A percentile compares a stretch with the other conserved stretches of the same genome.
Conservation (phyloP, 208 protist genomes). For the Vickermania spadyakhi region DNA sequence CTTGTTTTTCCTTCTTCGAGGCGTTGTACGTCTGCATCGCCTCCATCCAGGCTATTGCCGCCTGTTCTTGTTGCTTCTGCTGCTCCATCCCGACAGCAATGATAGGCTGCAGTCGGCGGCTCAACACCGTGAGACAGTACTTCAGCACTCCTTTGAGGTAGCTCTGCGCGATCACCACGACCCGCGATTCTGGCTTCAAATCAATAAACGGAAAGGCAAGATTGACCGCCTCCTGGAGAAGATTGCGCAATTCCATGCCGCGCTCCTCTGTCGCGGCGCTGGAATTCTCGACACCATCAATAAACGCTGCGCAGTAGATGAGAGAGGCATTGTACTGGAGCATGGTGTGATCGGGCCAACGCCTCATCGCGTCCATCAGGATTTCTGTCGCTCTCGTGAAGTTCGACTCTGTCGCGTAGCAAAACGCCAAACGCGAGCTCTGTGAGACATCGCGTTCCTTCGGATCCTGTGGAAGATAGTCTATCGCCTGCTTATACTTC, state of each 20-base stretch:
- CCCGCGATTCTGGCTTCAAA: conserved; percentile 8
- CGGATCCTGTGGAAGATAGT: conserved; percentile 42
- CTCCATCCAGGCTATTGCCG: conserved; percentile 31
- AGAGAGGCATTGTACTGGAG: conserved; percentile 65
- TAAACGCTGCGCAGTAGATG: conserved; percentile 61
- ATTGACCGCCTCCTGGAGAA: conserved; percentile 27
- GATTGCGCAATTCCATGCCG: conserved; percentile 24
- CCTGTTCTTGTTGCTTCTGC: conserved; percentile 23
- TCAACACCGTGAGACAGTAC: conserved; percentile 48
- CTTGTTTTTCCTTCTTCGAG: conserved; percentile 28
- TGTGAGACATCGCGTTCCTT: conserved; percentile 29
- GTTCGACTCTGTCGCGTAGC: conserved; percentile 39
- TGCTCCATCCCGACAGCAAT: conserved; percentile 32
- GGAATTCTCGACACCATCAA: conserved; percentile 21
- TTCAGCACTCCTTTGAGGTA: conserved; percentile 32
- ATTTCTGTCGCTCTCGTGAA: conserved; percentile 53
- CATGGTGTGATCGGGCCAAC: conserved; percentile 17
- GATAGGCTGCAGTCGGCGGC: conserved; percentile 27
- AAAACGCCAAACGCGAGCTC: conserved; percentile 60
- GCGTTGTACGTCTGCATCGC: conserved; percentile 27
- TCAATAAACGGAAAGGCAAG: conserved; percentile 23
- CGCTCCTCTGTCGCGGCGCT: conserved; percentile 24
- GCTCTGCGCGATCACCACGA: conserved; percentile 14
- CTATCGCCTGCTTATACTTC: conserved; percentile 65
- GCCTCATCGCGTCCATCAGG: conserved; percentile 17